A percentile compares a stretch with the other conserved stretches of the same genome.
phyloP scores from a whole-genome alignment of 2,329 filamentous ascomycete species.

The Escovopsis sp. region DNA sequence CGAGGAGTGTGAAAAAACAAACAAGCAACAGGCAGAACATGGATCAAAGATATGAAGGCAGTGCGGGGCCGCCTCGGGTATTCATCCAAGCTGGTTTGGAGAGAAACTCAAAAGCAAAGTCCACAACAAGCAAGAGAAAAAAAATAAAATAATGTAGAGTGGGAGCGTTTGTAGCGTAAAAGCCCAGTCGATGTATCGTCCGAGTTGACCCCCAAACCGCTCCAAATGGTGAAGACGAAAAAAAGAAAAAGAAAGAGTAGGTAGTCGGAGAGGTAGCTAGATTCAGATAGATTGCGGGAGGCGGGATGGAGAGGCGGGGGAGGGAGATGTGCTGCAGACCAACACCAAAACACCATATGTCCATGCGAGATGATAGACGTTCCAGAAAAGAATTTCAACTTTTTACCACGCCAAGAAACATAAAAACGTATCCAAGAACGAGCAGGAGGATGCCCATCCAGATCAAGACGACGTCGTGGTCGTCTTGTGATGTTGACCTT shows the following conservation, averaged over 20 bases:
- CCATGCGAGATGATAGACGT: conserved; percentile 8
- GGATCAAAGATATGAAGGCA: conserved; percentile 5
- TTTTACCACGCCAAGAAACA: conserved; percentile 9
- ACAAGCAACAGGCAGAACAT: conserved; percentile 8
- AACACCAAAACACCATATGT: conserved; percentile 8
- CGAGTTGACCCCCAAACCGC: no score
- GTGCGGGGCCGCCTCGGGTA: conserved; percentile 12
- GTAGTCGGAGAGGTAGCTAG: conserved; percentile 1
- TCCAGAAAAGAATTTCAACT: conserved; percentile 1
- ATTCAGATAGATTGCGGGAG: neutral
- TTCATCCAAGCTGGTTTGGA: conserved; percentile 11
- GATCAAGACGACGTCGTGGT: neutral
- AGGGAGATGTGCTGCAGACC: conserved; percentile 7
- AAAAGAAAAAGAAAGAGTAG: neutral
- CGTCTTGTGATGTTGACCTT: conserved; percentile 3
- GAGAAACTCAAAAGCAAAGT: no score
- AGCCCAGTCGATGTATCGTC: conserved; percentile 11
- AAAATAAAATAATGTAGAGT: conserved; percentile 10
- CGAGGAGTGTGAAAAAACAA: no score
- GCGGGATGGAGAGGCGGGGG: neutral
- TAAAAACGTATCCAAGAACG: conserved; percentile 9
- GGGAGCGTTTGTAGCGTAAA: conserved; percentile 8
- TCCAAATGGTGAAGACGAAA: conserved; percentile 3
- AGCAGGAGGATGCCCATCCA: neutral
- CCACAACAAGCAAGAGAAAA: conserved; percentile 9